Evolutionary conservation across 768 basidiomycete genomes (phyloP).

Genomic region (Termitomyces sp.): DNA sequence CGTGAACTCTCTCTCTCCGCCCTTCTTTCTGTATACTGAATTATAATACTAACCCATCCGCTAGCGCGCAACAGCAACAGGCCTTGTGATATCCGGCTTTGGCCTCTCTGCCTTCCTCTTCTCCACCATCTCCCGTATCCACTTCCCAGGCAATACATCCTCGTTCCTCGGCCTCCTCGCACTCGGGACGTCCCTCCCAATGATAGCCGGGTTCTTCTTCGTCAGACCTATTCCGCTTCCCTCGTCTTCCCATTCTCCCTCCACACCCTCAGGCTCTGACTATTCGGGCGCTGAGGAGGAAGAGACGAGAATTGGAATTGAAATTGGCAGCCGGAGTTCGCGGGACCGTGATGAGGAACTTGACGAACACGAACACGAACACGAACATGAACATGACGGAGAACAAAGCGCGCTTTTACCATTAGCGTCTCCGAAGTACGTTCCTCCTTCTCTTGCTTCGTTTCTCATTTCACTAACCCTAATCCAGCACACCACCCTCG

Average conservation of each 20-base stretch:
- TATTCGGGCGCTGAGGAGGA: background rate
- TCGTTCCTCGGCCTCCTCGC: constrained; percentile 74
- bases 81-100: constrained; percentile 81
- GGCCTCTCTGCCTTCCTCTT: constrained; percentile 92
- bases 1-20: constrained; percentile 33
- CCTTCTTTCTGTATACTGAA: too few relatives aligned
- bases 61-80: constrained; percentile 76
- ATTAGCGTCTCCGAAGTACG: constrained; percentile 1
- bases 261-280: constrained; percentile 22
- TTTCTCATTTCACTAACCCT: background rate
- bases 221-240: constrained; percentile 69
- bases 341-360: background rate
- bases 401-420: constrained; percentile 9
- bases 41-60: too few relatives aligned
- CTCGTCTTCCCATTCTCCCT: constrained; percentile 58
- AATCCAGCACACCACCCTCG: background rate
- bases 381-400: constrained; percentile 6
- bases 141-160: constrained; percentile 78
- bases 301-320: background rate
- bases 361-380: background rate
- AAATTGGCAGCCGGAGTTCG: background rate
- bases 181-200: constrained; percentile 75
- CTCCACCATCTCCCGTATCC: constrained; percentile 66
- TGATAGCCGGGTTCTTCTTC: constrained; percentile 75
- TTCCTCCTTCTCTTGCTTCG: background rate